phyloP scores from a whole-genome alignment of 2,329 filamentous ascomycete genomes.

The Pseudohalonectria lignicola region DNA sequence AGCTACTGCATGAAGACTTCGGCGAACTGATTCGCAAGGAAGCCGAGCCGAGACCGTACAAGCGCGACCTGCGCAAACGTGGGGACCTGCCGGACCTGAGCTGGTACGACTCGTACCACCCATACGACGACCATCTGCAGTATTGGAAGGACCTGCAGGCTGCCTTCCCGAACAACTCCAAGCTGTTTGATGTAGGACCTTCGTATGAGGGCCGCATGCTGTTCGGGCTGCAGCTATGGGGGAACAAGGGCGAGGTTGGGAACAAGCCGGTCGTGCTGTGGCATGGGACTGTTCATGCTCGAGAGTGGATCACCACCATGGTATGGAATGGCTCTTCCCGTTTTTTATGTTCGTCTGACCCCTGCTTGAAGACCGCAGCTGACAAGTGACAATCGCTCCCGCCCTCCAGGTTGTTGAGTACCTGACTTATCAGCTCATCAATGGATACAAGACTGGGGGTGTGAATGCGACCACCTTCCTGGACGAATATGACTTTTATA shows the following conservation, averaged over 20 bases:
- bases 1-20: slow-evolving; percentile 12
- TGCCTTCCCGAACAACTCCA: slow-evolving; percentile 28
- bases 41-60: slow-evolving; percentile 11
- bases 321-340: slow-evolving; percentile 34
- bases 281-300: slow-evolving; percentile 40
- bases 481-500: slow-evolving; percentile 47
- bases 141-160: slow-evolving; percentile 28
- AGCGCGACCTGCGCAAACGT: slow-evolving; percentile 2
- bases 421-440: slow-evolving; percentile 31
- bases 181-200: slow-evolving; percentile 28
- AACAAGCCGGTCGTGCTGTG: slow-evolving; percentile 34
- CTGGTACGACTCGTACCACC: slow-evolving; percentile 37
- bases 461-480: slow-evolving; percentile 29
- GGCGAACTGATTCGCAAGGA: slow-evolving; percentile 14
- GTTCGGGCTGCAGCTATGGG: slow-evolving; percentile 44
- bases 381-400: neutral
- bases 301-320: slow-evolving; percentile 44
- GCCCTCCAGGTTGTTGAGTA: slow-evolving; percentile 27
- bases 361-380: neutral
- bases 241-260: slow-evolving; percentile 22
- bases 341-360: neutral
- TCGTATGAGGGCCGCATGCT: slow-evolving; percentile 39
- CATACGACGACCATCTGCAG: slow-evolving; percentile 31
- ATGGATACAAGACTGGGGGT: slow-evolving; percentile 25
- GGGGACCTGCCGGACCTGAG: slow-evolving; percentile 17